Base-by-base conservation (phyloP, 805 yeast species). In the Schwanniomyces sp. region DNA sequence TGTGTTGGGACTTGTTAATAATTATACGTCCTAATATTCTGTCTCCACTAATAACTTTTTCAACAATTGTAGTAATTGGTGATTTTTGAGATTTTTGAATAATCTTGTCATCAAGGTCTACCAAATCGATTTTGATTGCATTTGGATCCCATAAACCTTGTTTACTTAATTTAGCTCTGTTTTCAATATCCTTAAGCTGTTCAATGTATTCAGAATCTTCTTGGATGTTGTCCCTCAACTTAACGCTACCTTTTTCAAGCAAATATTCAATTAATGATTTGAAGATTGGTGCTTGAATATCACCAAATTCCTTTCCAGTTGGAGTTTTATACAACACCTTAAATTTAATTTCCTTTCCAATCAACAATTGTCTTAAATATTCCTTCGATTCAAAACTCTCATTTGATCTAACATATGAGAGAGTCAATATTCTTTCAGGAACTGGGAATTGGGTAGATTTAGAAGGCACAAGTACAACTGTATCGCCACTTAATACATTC, bases 31-130 rank as follows among this genome's bases (percentile, higher is more conserved):
- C 78, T 34, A 85, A 69, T n/a, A 88, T 64, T 41, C 96, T 72
- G 66, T 89, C 96, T 42, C 96, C 96, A 52, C 84, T 72, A 49
- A 88, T 75, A 28, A 85, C 94, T 57, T 79, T 82, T 66, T 89
- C 96, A 24, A 89, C 85, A 47, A 89, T 77, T 28, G 88, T 75
- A 14, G 74, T 66, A 42, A 80, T 64, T 24, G 83, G 80, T n/a
- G 64, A 46, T 12, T 57, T 54, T 45, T 59, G 61, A 7, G 81
- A 74, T 47, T 63, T 63, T 14, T 61, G 63, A 40, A 69, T 62
- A 34, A 72, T 65, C 5, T 50, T 52, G 9, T 66, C 69, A 17
- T 68, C 55, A 28, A 79, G 50, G 4, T 55, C 49, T 18, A 68
- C 58, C 18, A 54, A 21, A 10, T 57, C 63, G 7, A 61, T 53